phyloP scores from a whole-genome alignment of 768 basidiomycete species.

The Thelephora aurantiotincta region DNA sequence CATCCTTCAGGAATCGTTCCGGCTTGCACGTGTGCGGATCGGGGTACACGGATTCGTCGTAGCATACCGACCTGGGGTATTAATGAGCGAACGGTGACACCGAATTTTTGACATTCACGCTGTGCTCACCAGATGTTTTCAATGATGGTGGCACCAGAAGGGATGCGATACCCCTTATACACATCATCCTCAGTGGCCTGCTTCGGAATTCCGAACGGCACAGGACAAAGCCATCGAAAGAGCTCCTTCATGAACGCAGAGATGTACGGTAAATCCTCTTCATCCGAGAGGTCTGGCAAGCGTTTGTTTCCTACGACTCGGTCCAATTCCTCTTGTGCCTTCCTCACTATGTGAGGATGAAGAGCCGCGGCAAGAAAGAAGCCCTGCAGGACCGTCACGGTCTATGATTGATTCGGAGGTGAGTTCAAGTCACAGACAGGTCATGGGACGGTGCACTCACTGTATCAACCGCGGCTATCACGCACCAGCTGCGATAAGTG shows the following conservation, averaged over 20 bases:
- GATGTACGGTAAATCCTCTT: constrained; percentile 14
- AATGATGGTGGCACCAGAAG: constrained; percentile 11
- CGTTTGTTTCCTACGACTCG: constrained; percentile 12
- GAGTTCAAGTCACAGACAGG: no score
- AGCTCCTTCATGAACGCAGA: constrained; percentile 18
- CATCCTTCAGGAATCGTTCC: constrained; percentile 8
- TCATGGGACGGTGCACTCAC: no score
- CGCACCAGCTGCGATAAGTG: no score
- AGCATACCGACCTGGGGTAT: constrained; percentile 4
- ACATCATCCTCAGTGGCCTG: constrained; percentile 12
- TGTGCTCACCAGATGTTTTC: constrained; percentile 15
- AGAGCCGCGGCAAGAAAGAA: constrained; percentile 16
- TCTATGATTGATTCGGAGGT: constrained; percentile 6
- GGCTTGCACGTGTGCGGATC: constrained; percentile 9
- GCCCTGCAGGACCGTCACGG: constrained; percentile 8
- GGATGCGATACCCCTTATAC: constrained; percentile 15
- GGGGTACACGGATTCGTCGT: constrained; percentile 6
- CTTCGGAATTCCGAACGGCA: constrained; percentile 13
- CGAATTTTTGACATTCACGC: not conserved
- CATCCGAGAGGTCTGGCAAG: constrained; percentile 12
- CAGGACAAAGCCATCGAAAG: constrained; percentile 17
- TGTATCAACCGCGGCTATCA: no score
- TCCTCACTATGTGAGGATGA: constrained; percentile 12
- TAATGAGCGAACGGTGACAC: not conserved
- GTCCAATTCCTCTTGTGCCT: constrained; percentile 17